Conservation (phyloP, 805 yeast genomes). For the Ogataea ganodermae region DNA sequence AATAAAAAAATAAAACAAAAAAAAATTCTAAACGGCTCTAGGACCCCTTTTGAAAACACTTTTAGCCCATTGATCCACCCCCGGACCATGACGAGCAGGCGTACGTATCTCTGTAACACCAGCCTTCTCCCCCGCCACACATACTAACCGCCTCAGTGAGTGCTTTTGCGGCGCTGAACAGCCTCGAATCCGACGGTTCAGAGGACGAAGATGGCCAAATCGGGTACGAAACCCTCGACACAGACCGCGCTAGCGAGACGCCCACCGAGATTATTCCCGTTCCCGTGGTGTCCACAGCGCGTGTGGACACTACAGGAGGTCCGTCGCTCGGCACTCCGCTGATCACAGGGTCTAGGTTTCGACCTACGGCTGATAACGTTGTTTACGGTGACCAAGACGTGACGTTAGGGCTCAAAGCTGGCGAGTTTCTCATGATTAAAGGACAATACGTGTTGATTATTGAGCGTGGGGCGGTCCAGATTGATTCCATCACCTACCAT, state of each 20-base stretch:
- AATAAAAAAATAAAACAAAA: too few relatives aligned
- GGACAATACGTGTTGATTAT: conserved; percentile 50
- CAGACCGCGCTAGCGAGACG: not conserved
- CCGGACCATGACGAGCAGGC: conserved; percentile 4
- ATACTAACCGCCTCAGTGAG: conserved; percentile 19
- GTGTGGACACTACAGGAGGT: not conserved
- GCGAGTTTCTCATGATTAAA: conserved; percentile 44
- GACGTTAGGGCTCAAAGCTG: conserved; percentile 43
- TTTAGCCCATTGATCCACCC: not conserved
- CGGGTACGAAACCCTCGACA: conserved; percentile 15
- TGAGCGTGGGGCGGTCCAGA: conserved; percentile 47
- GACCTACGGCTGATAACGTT: conserved; percentile 40
- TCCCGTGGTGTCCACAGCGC: not conserved
- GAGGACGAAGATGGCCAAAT: conserved; percentile 17
- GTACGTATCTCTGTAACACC: not conserved
- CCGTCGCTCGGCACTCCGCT: not conserved
- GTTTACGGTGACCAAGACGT: conserved; percentile 36
- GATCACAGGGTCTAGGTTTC: conserved; percentile 39
- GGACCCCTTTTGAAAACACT: not conserved
- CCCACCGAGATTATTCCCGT: conserved; percentile 1
- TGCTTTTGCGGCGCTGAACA: conserved; percentile 38
- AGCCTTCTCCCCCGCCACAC: not conserved
- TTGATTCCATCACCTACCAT: conserved; percentile 43
- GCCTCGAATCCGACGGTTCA: conserved; percentile 7
- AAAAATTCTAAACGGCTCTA: too few relatives aligned